Conservation (phyloP, 768 basidiomycete species). For the Asterophora lycoperdoides region DNA sequence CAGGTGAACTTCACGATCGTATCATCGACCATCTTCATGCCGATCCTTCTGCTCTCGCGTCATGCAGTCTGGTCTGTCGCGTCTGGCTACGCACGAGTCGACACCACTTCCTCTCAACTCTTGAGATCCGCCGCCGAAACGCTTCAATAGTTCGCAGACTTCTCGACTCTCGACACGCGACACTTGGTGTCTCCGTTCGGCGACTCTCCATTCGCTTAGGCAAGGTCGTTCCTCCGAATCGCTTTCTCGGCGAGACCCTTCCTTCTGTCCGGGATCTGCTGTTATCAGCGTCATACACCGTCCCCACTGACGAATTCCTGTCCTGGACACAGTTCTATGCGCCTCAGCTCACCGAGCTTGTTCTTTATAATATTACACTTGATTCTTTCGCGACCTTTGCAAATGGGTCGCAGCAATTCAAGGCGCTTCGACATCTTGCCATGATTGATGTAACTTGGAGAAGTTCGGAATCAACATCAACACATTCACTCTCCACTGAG, state of each 20-base stretch:
- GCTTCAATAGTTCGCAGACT: neutral
- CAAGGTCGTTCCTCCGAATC: neutral
- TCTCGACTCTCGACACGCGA: slow-evolving; percentile 2
- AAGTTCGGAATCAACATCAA: neutral
- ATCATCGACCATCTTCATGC: slow-evolving; percentile 9
- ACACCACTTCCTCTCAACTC: slow-evolving; percentile 8
- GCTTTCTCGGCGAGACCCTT: neutral
- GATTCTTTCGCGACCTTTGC: slow-evolving; percentile 1
- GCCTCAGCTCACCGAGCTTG: slow-evolving; percentile 6
- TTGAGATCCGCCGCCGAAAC: slow-evolving; percentile 3
- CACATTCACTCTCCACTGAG: too few species aligned
- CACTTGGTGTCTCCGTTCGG: neutral
- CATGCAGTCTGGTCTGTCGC: slow-evolving; percentile 8
- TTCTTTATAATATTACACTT: slow-evolving; percentile 1
- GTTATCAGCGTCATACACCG: neutral
- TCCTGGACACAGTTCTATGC: slow-evolving; percentile 4
- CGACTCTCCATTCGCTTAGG: slow-evolving; percentile 1
- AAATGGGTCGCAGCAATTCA: neutral
- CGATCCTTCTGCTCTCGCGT: slow-evolving; percentile 2
- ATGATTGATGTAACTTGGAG: slow-evolving; percentile 4
- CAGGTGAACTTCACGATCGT: slow-evolving; percentile 4
- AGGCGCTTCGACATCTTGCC: slow-evolving; percentile 8
- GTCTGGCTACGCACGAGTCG: slow-evolving; percentile 10
- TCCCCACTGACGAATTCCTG: neutral
- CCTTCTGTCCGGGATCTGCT: slow-evolving; percentile 1